Evolutionary conservation across 1,284 basidiomycete species (phyloP), one percentile per base, ranked within the genome.

Genomic region (Xanthoconium separans): DNA sequence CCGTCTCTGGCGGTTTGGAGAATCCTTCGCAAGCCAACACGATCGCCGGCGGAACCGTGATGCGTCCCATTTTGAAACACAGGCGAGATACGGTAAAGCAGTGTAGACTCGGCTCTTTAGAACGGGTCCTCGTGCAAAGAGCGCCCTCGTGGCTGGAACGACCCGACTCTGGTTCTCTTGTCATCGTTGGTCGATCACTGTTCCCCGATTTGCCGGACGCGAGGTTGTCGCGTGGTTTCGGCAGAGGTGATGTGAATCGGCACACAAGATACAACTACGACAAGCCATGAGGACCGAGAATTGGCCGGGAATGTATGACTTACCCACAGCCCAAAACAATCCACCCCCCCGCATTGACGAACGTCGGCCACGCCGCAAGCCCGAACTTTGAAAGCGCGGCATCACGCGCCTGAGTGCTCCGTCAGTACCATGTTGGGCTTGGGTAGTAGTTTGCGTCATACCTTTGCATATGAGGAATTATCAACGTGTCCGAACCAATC

Each of bases 391-490:
- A 71, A 16, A 78, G 72, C 3, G 74, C 74, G 9, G 65, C 58
- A 55, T 81, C 80, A 15, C 76, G 64, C 16, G 67, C 69, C 75
- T 78, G 42, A 3, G 29, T 33, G 29, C 16, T 16, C 18, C 7
- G 11, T 45, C 22, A 46, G 36, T 30, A 24, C 8, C 11, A 40
- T 27, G 11, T 47, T 49, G 30, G 20, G 50, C 13, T 20, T 24
- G 9, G 18, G 7, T 15, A 12, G 10, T n/a, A 7, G 10, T 15
- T 31, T 7, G 13, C 6, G 10, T 18, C 71, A 34, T 55, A 83
- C 84, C 75, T 86, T 89, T 0, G 84, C 81, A 61, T 90, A 91
- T 51, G 79, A 82, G 0, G 86, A 89, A 63, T 91, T 90, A 65
- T 81, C 87, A 46, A 91, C 72, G 63, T 90, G 87, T 24, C 58